Base-by-base conservation (phyloP, 768 basidiomycete species). In the Trametes cingulata region DNA sequence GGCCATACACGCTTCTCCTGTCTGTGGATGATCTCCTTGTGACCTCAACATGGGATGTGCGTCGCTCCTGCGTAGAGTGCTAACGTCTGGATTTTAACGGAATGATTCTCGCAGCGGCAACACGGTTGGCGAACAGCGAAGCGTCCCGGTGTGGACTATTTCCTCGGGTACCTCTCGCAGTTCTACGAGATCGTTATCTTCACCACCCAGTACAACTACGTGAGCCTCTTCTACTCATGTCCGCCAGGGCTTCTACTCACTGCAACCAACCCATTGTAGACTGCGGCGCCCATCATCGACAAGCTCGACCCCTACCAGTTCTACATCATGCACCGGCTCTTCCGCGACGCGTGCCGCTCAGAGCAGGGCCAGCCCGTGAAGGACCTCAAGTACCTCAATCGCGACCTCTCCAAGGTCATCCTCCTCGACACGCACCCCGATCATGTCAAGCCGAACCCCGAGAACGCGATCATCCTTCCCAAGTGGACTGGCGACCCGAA, bases 141-240 rank as follows among this genome's bases (percentile, higher is more conserved):
- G 76, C 86, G 97, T 35, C 96, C 97, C 1, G 97, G 97, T 4
- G 91, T 95, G 15, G 97, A 99, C 71, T 98, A 99, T 76, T 99
- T 99, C 83, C 80, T 99, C 35, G 95, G 85, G 25, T 99, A 99
- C 73, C 84, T 99, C 48, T 93, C 94, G 0, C 96, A 98, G 70
- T 99, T 98, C 78, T 99, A 94, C 72, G 97, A 99, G 78, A 85
- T 98, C 58, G 96, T 98, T 35, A 80, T 99, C 54, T 99, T 98
- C 77, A 98, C 95, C 10, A 82, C 87, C 17, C 93, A 96, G 75
- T 84, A 91, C 56, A 80, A 83, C 68, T 98, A 96, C 73, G 95
- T 96, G 65, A 49, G 91, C 82, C 13, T 13, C 13, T 40, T n/a
- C 36, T 33, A n/a, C n/a, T n/a, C n/a, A 22, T 17, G 29, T 36